Evolutionary conservation across 768 basidiomycete species (phyloP).

Genomic region (Naganishia vaughanmartiniae): DNA sequence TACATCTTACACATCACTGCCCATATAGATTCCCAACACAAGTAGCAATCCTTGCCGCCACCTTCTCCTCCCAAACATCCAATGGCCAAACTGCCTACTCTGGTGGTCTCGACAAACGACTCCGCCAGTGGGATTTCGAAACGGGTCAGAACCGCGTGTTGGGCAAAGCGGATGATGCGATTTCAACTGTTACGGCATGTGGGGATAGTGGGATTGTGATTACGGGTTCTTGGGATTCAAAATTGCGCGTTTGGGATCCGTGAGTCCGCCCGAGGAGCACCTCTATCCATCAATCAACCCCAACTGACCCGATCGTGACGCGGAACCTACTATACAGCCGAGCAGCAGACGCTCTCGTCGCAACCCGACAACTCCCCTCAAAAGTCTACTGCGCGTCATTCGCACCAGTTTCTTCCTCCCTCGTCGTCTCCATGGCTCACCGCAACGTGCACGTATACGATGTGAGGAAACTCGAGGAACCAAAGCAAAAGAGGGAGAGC

Average conservation of each 20-base stretch:
- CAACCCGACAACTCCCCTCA: conserved; percentile 69
- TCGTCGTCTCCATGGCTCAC: conserved; percentile 91
- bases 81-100: conserved; percentile 64
- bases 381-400: conserved; percentile 71
- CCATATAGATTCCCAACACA: conserved; percentile 49
- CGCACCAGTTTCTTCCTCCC: conserved; percentile 70
- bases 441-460: conserved; percentile 71
- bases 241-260: conserved; percentile 81
- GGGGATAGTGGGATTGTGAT: conserved; percentile 69
- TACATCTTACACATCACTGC: conserved; percentile 44
- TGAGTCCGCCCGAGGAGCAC: conserved; percentile 30
- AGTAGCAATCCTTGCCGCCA: conserved; percentile 79
- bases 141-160: conserved; percentile 70
- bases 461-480: conserved; percentile 53
- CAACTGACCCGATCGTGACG: neutral
- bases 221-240: conserved; percentile 89
- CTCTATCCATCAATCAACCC: neutral
- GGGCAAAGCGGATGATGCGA: conserved; percentile 67
- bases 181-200: conserved; percentile 73
- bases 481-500: conserved; percentile 79
- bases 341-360: conserved; percentile 58
- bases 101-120: conserved; percentile 79
- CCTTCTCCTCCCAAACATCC: conserved; percentile 62
- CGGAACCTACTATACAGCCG: conserved; percentile 51
- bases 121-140: conserved; percentile 80